These are phyloP conservation scores for Trichoderma lentiforme DNA, from an alignment of 2,329 filamentous ascomycete species.

Conservation along the genomic window DNA sequence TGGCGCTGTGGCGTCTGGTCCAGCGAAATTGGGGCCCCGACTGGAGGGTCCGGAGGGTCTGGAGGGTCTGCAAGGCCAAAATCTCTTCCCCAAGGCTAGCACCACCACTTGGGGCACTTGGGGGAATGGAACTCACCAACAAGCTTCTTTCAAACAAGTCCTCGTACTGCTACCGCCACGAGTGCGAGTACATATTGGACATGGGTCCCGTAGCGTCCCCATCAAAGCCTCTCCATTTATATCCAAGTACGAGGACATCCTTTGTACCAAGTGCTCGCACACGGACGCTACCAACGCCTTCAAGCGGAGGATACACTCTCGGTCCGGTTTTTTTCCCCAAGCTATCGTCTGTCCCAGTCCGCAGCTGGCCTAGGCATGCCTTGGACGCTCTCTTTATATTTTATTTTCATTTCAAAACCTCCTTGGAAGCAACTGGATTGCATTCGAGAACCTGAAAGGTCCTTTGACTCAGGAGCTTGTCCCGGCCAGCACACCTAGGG, in stretches of 20 bases:
- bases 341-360: slow-evolving; percentile 12
- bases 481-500: not conserved
- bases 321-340: slow-evolving; percentile 17
- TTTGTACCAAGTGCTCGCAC: not conserved
- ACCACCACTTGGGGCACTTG: not conserved
- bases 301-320: slow-evolving; percentile 10
- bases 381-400: not conserved
- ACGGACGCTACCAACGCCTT: slow-evolving; percentile 3
- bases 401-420: slow-evolving; percentile 7
- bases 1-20: slow-evolving; percentile 19
- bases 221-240: slow-evolving; percentile 6
- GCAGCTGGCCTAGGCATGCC: not conserved
- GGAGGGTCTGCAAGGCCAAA: not conserved
- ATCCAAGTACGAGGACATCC: slow-evolving; percentile 1
- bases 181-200: not conserved
- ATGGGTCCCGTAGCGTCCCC: slow-evolving; percentile 11
- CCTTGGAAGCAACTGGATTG: not conserved
- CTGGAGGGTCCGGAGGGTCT: slow-evolving; percentile 1
- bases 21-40: slow-evolving; percentile 15
- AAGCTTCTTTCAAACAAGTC: not conserved
- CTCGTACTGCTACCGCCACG: not conserved
- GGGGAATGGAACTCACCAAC: not conserved
- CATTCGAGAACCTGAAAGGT: not conserved
- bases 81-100: not conserved
- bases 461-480: not conserved